A percentile compares a stretch with the other conserved stretches of the same genome.
phyloP scores from a whole-genome alignment of 225 moss, liverwort and hornwort species.

The Pleurozium schreberi region DNA sequence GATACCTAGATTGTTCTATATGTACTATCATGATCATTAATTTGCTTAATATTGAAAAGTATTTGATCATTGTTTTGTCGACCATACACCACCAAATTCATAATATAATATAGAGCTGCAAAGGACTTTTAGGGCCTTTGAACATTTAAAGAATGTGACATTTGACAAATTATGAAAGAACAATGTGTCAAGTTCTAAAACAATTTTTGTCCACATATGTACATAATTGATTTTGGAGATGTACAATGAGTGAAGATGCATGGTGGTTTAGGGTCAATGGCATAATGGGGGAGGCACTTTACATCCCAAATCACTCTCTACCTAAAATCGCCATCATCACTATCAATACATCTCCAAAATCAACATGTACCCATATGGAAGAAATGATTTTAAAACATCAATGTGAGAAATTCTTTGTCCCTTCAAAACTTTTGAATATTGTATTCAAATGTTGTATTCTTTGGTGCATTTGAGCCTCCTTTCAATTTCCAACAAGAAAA shows the following conservation, averaged over 20 bases:
- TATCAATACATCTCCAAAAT: accelerated
- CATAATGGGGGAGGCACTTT: accelerated
- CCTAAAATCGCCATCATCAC: accelerated
- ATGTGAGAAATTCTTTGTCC: neutral
- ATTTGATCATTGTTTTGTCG: too few species aligned
- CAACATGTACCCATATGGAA: neutral
- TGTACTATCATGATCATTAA: too few species aligned
- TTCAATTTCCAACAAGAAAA: neutral
- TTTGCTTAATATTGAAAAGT: too few species aligned
- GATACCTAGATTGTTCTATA: too few species aligned
- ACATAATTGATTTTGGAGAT: neutral
- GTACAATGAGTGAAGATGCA: neutral
- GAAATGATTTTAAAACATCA: neutral
- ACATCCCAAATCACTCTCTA: neutral
- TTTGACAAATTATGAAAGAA: neutral
- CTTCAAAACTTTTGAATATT: neutral
- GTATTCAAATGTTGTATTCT: neutral
- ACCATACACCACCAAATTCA: too few species aligned
- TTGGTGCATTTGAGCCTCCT: neutral
- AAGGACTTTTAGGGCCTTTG: too few species aligned
- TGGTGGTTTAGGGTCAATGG: neutral
- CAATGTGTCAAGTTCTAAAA: neutral
- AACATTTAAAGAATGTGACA: accelerated
- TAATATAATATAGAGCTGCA: too few species aligned
- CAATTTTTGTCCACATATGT: neutral